Conservation (phyloP, 2,329 filamentous ascomycete species). For the Biscogniauxia mediterranea region DNA sequence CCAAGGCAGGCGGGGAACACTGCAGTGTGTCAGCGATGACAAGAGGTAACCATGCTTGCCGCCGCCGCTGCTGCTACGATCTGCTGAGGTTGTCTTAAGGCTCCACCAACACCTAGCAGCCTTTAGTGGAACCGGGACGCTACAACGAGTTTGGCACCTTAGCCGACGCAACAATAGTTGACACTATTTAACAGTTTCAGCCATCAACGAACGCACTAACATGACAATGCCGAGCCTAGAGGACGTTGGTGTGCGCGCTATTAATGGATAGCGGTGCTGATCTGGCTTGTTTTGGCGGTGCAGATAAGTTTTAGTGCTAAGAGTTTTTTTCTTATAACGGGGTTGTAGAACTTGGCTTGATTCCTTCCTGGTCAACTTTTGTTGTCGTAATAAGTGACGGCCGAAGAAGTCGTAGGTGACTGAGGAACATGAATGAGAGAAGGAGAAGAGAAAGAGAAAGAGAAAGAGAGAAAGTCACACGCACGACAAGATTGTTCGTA, state of each 20-base stretch:
- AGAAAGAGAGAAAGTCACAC: slow-evolving; percentile 9
- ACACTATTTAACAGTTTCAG: slow-evolving; percentile 10
- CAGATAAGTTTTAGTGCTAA: slow-evolving; percentile 1
- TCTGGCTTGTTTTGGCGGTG: slow-evolving; percentile 4
- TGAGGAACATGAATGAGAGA: background rate
- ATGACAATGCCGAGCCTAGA: slow-evolving; percentile 7
- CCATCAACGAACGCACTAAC: slow-evolving; percentile 7
- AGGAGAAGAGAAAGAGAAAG: too few species aligned
- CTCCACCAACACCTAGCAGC: slow-evolving; percentile 3
- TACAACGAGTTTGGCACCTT: slow-evolving; percentile 2
- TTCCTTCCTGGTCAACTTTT: background rate
- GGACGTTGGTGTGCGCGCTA: background rate
- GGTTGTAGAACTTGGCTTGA: background rate
- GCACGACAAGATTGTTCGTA: background rate
- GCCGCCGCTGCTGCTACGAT: background rate
- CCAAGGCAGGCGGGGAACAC: slow-evolving; percentile 4
- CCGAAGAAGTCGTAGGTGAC: background rate
- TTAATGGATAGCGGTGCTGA: background rate
- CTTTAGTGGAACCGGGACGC: slow-evolving; percentile 16
- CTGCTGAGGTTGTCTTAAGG: slow-evolving; percentile 6
- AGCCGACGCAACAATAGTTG: background rate
- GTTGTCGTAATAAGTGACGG: too few species aligned
- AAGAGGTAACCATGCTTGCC: background rate
- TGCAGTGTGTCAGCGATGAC: too few species aligned
- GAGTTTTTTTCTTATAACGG: too few species aligned